Base-by-base conservation (phyloP, 192 early-diverging fungal genomes). In the Podila epicladia region DNA sequence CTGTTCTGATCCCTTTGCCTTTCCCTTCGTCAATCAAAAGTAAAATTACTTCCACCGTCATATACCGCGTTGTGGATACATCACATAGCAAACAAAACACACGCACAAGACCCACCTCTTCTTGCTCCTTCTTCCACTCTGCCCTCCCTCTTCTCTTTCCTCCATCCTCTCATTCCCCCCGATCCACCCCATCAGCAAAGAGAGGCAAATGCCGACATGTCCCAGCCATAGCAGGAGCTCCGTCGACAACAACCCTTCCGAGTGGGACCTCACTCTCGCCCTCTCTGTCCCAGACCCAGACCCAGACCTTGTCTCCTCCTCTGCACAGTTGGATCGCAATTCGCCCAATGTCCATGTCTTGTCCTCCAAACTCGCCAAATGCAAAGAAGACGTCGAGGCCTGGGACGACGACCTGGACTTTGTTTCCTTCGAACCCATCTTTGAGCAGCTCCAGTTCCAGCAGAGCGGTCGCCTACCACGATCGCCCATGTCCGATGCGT, bases 391-490 rank as follows among this genome's bases (percentile, higher is more conserved):
- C 20, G 35, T 72, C 19, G 76, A 79, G 22, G 26, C 60, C 19
- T 79, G 76, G 76, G 76, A 79, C 64, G 66, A 79, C 41, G 69
- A 69, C n/a, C 71, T 68, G 31, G 76, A 79, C 29, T 58, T 79
- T 12, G 70, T 66, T 45, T 28, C 69, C 6, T 58, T 79, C 15
- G 65, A 71, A 26, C 69, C 62, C 24, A 66, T 79, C 28, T 57
- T 79, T n/a, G 76, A 71, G 29, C 70, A 72, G 29, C 70, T 79
- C 38, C 69, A 58, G 53, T 55, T 55, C 53, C 53, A 55, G 53
- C 53, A n/a, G 8, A 28, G 31, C 2, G 64, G 59, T 29, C 57
- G 60, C 28, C 51, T 65, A 26, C 65, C 76, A 12, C 69, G 65
- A 5, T 79, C 76, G 29, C 69, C 76, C 28, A 64, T 71, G 48